A percentile compares a stretch with the other conserved stretches of the same genome.
phyloP scores from a whole-genome alignment of 345 rosid genomes.

The Acer negundo region DNA sequence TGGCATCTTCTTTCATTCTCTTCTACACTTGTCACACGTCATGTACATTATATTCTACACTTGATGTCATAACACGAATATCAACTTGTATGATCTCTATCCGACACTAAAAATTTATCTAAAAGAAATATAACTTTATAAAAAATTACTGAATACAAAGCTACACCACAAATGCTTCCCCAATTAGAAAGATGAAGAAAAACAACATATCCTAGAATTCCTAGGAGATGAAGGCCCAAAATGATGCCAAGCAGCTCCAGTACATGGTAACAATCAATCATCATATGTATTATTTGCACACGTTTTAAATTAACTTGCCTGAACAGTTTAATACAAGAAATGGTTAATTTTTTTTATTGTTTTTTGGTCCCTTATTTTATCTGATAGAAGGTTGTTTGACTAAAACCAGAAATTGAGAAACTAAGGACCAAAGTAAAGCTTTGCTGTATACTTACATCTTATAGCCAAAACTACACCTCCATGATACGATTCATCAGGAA shows the following conservation, averaged over 20 bases:
- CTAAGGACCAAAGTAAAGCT: neutral
- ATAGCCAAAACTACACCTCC: neutral
- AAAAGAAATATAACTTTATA: neutral
- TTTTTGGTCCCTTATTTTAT: neutral
- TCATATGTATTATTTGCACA: neutral
- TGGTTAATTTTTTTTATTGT: neutral
- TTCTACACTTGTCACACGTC: neutral
- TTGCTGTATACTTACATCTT: neutral
- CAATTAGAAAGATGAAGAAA: neutral
- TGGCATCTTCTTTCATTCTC: neutral
- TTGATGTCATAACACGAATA: no score
- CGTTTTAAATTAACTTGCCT: neutral
- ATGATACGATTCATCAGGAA: neutral
- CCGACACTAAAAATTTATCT: neutral
- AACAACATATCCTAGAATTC: neutral
- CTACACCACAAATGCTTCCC: neutral
- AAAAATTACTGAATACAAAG: neutral
- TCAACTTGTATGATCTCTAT: neutral
- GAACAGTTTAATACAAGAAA: neutral
- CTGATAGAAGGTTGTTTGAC: no score
- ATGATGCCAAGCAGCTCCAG: no score
- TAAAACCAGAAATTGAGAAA: neutral
- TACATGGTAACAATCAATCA: neutral
- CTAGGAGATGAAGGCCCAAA: neutral
- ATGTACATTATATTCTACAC: neutral